Percentiles rank a stretch among this genome's conserved stretches.
Evolutionary conservation across 805 yeast species (phyloP).

Genomic region (Kodamaea sagamina): DNA sequence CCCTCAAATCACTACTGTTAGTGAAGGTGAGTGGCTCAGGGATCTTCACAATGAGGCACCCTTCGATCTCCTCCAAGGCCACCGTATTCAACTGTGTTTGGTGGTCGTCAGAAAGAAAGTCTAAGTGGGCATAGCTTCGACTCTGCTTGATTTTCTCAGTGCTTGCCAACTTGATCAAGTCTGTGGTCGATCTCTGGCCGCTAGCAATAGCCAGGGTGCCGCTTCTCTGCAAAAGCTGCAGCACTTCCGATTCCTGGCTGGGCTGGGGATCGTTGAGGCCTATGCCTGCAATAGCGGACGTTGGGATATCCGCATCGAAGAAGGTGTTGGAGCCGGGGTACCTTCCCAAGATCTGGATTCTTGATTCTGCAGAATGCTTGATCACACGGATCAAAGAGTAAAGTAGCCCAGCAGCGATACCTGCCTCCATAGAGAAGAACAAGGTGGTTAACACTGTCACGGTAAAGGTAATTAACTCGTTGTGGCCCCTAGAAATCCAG

Average conservation of each 20-base stretch:
- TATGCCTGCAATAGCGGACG: conserved; percentile 6
- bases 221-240: neutral
- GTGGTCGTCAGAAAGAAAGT: conserved; percentile 37
- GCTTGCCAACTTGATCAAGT: conserved; percentile 12
- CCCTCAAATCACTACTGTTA: conserved; percentile 40
- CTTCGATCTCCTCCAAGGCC: conserved; percentile 45
- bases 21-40: conserved; percentile 49
- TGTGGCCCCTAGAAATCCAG: conserved; percentile 68
- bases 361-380: conserved; percentile 75
- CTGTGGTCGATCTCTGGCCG: conserved; percentile 2
- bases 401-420: conserved; percentile 83
- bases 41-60: conserved; percentile 43
- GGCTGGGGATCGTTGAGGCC: neutral
- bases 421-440: conserved; percentile 78
- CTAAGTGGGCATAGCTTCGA: conserved; percentile 20
- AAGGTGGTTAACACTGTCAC: conserved; percentile 66
- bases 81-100: conserved; percentile 37
- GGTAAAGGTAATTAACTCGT: conserved; percentile 68
- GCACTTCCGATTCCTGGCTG: neutral
- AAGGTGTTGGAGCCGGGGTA: conserved; percentile 42
- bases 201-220: neutral
- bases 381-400: conserved; percentile 80
- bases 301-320: conserved; percentile 41
- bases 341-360: conserved; percentile 81
- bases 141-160: conserved; percentile 9